Base-by-base conservation (phyloP, 2,329 filamentous ascomycete genomes). In the Cytospora mali region DNA sequence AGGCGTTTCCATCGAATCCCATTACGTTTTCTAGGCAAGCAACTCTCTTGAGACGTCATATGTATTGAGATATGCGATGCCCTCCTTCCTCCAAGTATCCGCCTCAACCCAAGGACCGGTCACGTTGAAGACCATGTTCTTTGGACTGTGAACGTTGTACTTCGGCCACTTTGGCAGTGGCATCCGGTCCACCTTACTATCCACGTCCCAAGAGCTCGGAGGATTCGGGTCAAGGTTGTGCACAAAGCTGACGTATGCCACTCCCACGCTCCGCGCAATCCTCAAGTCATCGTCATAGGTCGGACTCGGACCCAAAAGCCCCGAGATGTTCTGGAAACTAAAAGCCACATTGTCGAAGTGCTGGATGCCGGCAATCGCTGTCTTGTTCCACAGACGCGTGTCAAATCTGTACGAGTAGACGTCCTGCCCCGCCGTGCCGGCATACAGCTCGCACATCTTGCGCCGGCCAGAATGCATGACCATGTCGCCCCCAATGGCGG, bases 371-470 rank as follows among this genome's bases (percentile, higher is more conserved):
- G 75, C 74, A 64, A 76, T 75, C 16, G 73, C 72, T 3, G 68
- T 67, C 7, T 75, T 73, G 64, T 77, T 75, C 73, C 78, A 81
- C 25, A 75, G 70, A n/a, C 73, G 71, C 61, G 80, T 79, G 66
- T 82, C 80, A 61, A 83, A 82, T 2, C 80, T 77, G 70, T 82
- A 83, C 63, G 77, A 80, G 65, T 77, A 83, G 0, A 81, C 77
- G 4, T 72, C 62, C 21, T 72, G 65, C 1, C 71, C 71, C 0
- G 68, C 71, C 5, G 66, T 64, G 0, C 63, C 61, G 0, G 77
- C 68, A 62, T 75, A 81, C 2, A 78, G 68, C 66, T 81, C 75
- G 16, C 76, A 77, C 70, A 80, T 75, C 59, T 77, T 77, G 29
- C 80, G 75, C 1, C 80, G 73, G 14, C 77, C 77, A 1, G 77